A percentile compares a stretch with the other conserved stretches of the same genome.
These are phyloP conservation scores for Schizophyllum amplum DNA, from an alignment of 1,284 basidiomycete genomes.

Conservation along the genomic window DNA sequence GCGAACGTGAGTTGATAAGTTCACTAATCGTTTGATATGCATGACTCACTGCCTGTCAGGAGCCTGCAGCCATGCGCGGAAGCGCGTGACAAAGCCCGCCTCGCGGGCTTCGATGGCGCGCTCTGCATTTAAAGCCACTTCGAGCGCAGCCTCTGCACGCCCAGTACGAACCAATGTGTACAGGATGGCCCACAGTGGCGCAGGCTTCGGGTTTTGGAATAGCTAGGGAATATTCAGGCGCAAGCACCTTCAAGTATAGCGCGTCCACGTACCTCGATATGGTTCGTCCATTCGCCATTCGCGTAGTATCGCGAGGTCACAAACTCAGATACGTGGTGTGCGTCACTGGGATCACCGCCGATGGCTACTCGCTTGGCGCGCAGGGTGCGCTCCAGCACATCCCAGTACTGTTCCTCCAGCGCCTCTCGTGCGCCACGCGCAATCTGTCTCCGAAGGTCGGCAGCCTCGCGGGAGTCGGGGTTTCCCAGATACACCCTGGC, in stretches of 20 bases:
- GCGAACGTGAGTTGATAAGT: slow-evolving; percentile 2
- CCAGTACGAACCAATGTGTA: slow-evolving; percentile 91
- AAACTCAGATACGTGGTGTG: slow-evolving; percentile 87
- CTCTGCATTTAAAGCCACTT: slow-evolving; percentile 68
- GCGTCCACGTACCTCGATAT: slow-evolving; percentile 60
- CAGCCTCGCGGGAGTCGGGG: slow-evolving; percentile 40
- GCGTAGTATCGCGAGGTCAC: slow-evolving; percentile 74
- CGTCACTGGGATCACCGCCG: slow-evolving; percentile 86
- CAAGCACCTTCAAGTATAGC: neutral
- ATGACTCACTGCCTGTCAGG: slow-evolving; percentile 60
- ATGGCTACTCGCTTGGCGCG: slow-evolving; percentile 81
- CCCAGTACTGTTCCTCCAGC: slow-evolving; percentile 81
- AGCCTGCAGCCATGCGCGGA: slow-evolving; percentile 84
- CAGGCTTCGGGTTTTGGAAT: slow-evolving; percentile 63
- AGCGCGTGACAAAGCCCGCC: slow-evolving; percentile 75
- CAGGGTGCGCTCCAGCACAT: slow-evolving; percentile 80
- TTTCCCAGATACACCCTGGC: slow-evolving; percentile 56
- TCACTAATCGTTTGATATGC: neutral
- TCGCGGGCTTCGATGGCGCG: slow-evolving; percentile 76
- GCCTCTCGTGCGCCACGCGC: slow-evolving; percentile 67
- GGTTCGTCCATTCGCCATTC: slow-evolving; percentile 78
- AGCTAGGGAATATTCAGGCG: slow-evolving; percentile 1
- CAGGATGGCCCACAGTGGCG: slow-evolving; percentile 85
- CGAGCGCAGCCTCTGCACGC: slow-evolving; percentile 72
- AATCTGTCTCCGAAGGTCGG: slow-evolving; percentile 58